phyloP scores from a whole-genome alignment of 768 basidiomycete species.

The Mycena venus region DNA sequence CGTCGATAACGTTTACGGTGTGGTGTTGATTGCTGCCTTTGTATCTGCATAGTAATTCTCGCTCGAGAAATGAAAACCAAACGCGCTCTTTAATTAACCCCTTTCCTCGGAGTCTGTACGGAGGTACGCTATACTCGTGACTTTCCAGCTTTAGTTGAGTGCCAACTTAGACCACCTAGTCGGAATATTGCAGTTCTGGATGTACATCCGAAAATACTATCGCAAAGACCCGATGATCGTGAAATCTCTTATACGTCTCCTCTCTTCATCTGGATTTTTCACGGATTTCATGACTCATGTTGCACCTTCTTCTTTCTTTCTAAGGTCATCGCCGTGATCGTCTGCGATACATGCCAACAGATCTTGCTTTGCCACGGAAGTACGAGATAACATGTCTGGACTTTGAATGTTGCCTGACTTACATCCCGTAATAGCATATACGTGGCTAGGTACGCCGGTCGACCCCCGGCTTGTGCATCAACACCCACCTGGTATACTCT shows the following conservation, averaged over 20 bases:
- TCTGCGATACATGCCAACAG: slow-evolving; percentile 30
- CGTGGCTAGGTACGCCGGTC: slow-evolving; percentile 17
- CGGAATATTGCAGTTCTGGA: slow-evolving; percentile 32
- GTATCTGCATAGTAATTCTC: slow-evolving; percentile 19
- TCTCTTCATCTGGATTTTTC: no score
- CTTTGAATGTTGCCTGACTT: neutral
- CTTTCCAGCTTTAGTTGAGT: neutral
- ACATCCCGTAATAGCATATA: slow-evolving; percentile 18
- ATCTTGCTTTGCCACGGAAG: slow-evolving; percentile 21
- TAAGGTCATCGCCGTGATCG: slow-evolving; percentile 25
- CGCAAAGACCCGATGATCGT: slow-evolving; percentile 4
- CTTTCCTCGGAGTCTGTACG: slow-evolving; percentile 19
- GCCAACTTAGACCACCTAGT: no score
- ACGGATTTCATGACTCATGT: no score
- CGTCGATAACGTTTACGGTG: slow-evolving; percentile 28
- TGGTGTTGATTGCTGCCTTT: slow-evolving; percentile 15
- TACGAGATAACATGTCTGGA: neutral
- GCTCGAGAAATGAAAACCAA: neutral
- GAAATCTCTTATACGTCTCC: slow-evolving; percentile 15
- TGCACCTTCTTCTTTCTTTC: neutral
- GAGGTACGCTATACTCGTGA: slow-evolving; percentile 8
- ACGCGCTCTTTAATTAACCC: neutral
- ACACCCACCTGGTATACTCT: neutral
- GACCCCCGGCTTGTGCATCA: neutral
- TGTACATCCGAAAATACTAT: slow-evolving; percentile 33